Conservation (phyloP, 345 rosid genomes). For the Pseudoturritis turrita region DNA sequence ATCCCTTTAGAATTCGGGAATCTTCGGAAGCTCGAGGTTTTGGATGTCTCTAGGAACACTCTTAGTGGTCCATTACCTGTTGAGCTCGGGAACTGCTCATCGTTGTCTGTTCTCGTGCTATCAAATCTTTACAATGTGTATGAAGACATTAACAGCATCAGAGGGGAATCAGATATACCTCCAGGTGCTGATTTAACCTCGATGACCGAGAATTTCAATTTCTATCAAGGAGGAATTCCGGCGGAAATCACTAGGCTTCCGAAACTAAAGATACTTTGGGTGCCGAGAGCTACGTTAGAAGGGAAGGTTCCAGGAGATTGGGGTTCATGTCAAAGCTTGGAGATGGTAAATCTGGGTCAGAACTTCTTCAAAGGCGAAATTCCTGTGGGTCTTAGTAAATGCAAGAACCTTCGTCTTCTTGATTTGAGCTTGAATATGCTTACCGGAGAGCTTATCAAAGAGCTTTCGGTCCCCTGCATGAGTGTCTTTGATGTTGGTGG, state of each 20-base stretch:
- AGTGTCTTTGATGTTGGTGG: conserved; percentile 70
- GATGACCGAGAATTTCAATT: conserved; percentile 66
- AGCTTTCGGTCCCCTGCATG: conserved; percentile 75
- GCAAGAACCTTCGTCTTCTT: conserved; percentile 65
- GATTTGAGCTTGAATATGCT: conserved; percentile 70
- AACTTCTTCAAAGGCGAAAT: conserved; percentile 64
- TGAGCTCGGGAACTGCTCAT: conserved; percentile 71
- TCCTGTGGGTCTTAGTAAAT: conserved; percentile 46
- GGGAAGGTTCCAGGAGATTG: conserved; percentile 59
- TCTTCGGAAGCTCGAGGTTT: conserved; percentile 70
- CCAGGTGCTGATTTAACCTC: conserved; percentile 33
- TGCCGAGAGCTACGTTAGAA: conserved; percentile 69
- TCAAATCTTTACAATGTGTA: conserved; percentile 52
- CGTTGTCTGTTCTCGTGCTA: conserved; percentile 67
- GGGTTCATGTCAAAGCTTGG: conserved; percentile 72
- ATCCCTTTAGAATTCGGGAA: conserved; percentile 64
- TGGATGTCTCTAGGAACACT: conserved; percentile 83
- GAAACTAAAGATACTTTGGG: conserved; percentile 77
- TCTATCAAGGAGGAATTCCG: conserved; percentile 69
- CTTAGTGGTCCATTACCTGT: conserved; percentile 71
- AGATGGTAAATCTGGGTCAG: conserved; percentile 72
- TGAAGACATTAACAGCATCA: conserved; percentile 33
- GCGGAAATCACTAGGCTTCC: conserved; percentile 56
- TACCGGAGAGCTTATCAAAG: conserved; percentile 49
- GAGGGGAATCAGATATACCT: conserved; percentile 33